A percentile compares a stretch with the other conserved stretches of the same genome.
phyloP scores from a whole-genome alignment of 1,284 basidiomycete species.

The Cryptococcus maquisensis region DNA sequence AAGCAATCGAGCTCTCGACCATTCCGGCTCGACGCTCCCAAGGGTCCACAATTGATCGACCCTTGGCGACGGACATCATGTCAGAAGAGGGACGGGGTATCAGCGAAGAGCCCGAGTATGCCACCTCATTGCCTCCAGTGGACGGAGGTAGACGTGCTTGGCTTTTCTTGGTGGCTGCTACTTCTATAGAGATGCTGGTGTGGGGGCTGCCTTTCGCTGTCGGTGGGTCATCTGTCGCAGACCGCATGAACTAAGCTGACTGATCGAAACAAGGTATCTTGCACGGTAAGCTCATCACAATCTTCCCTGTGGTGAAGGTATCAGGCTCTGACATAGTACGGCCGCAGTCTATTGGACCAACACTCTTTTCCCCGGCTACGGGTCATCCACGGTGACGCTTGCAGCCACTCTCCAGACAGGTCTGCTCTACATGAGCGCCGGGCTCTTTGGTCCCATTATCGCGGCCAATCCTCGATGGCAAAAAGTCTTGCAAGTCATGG shows the following conservation, averaged over 20 bases:
- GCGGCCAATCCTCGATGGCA: constrained; percentile 29
- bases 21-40: no score
- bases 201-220: constrained; percentile 43
- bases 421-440: constrained; percentile 6
- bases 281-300: no score
- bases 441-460: constrained; percentile 37
- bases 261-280: no score
- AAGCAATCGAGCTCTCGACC: no score
- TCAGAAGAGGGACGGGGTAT: no score
- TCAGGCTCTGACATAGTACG: constrained; percentile 6
- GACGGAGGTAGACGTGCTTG: constrained; percentile 41
- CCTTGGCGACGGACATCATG: no score
- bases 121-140: constrained; percentile 26
- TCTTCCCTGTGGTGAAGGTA: no score
- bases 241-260: no score
- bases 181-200: constrained; percentile 34
- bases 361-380: constrained; percentile 34
- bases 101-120: background rate
- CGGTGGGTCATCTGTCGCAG: constrained; percentile 10
- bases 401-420: constrained; percentile 45
- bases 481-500: constrained; percentile 25
- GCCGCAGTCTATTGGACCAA: constrained; percentile 44
- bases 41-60: no score
- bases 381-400: constrained; percentile 36
- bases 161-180: constrained; percentile 39